Conservation (phyloP, 345 rosid genomes). For the Aethionema arabicum region DNA sequence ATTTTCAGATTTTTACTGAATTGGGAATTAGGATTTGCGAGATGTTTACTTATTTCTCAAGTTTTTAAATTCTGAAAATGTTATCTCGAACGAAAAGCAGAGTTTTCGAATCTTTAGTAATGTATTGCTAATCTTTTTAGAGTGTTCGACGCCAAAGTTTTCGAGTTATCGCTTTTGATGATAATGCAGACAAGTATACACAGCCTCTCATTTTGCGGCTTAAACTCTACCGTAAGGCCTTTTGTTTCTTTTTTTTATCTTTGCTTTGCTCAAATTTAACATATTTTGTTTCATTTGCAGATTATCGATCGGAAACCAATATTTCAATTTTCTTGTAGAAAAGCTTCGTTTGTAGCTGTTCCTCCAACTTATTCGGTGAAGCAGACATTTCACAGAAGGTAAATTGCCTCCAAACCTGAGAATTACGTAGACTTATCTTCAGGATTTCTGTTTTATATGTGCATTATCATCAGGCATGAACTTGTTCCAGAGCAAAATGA, state of each 20-base stretch:
- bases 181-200: constrained; percentile 32
- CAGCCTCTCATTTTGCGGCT: constrained; percentile 27
- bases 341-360: constrained; percentile 35
- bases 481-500: neutral
- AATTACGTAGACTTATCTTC: neutral
- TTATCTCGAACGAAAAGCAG: neutral
- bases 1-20: too few species aligned
- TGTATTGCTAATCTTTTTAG: neutral
- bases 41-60: neutral
- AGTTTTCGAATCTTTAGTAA: neutral
- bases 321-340: constrained; percentile 33
- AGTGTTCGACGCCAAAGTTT: neutral
- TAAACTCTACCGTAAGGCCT: constrained; percentile 23
- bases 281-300: constrained; percentile 36
- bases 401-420: neutral
- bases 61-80: neutral
- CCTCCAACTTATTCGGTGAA: constrained; percentile 23
- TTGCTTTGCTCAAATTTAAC: neutral
- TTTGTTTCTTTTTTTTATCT: neutral
- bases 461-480: neutral
- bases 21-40: too few species aligned
- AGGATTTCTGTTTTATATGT: neutral
- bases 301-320: constrained; percentile 34
- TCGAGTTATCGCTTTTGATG: constrained; percentile 5
- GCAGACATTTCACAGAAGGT: constrained; percentile 14